Conservation (phyloP, 1,139 yeast species). For the Saccharomyces hybrid region DNA sequence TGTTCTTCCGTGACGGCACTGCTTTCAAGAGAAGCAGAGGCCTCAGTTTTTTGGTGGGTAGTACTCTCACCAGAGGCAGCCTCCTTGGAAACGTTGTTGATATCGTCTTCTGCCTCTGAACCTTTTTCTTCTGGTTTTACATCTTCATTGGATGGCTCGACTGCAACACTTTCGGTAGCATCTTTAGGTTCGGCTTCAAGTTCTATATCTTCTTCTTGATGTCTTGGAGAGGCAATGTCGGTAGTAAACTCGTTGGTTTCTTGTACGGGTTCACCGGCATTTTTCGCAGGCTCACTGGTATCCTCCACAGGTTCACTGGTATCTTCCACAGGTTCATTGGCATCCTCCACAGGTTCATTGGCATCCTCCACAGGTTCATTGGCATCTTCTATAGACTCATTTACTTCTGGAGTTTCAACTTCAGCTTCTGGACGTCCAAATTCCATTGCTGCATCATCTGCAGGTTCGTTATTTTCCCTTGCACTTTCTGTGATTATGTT, state of each 20-base stretch:
- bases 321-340: too few relatives aligned
- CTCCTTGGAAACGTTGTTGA: not conserved
- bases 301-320: too few relatives aligned
- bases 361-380: not conserved
- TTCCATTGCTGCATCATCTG: slow-evolving; percentile 1
- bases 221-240: not conserved
- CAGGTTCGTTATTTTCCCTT: slow-evolving; percentile 7
- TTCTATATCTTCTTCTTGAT: slow-evolving; percentile 6
- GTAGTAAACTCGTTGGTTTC: not conserved
- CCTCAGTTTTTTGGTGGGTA: not conserved
- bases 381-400: not conserved
- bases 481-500: slow-evolving; percentile 1
- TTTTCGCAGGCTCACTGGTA: not conserved
- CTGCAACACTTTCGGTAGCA: not conserved
- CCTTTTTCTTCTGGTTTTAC: not conserved
- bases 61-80: not conserved
- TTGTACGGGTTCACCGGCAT: not conserved
- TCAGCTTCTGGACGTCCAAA: not conserved
- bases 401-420: slow-evolving; percentile 1
- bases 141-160: not conserved
- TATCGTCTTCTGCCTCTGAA: not conserved
- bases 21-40: not conserved
- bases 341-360: not conserved
- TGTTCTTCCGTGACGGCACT: slow-evolving; percentile 4
- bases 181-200: slow-evolving; percentile 4